Evolutionary conservation across 495 filamentous ascomycete species (phyloP).

Genomic region (Pseudomonodictys pantanalensis): DNA sequence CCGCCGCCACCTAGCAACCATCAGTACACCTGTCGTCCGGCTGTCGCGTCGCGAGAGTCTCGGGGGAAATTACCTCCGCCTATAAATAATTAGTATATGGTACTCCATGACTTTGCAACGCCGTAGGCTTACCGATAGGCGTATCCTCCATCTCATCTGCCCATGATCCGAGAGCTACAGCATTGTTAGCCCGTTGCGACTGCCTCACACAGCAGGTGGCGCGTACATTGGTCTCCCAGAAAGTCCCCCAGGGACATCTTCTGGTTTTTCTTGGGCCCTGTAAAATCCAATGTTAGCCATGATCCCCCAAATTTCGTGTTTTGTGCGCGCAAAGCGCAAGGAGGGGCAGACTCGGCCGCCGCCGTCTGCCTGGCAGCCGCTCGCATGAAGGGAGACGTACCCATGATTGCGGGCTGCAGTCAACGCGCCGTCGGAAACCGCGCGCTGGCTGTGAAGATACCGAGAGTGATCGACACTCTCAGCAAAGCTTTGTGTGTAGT

Average conservation of each 20-base stretch:
- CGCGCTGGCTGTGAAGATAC: constrained; percentile 31
- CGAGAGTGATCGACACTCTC: constrained; percentile 22
- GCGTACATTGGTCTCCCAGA: constrained; percentile 78
- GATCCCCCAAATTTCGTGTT: background rate
- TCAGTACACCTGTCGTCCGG: background rate
- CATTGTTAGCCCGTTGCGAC: constrained; percentile 40
- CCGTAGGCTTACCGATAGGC: constrained; percentile 62
- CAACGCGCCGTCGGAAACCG: constrained; percentile 34
- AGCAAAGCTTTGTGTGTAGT: constrained; percentile 1
- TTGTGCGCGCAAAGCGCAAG: background rate
- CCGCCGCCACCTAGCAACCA: constrained; percentile 6
- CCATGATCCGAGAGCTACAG: constrained; percentile 84
- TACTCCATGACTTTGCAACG: constrained; percentile 13
- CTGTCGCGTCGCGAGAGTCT: constrained; percentile 3
- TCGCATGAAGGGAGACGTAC: constrained; percentile 36
- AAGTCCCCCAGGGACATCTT: constrained; percentile 95
- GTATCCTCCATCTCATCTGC: constrained; percentile 96
- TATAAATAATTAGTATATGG: constrained; percentile 28
- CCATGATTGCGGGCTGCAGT: constrained; percentile 43
- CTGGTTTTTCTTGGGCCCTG: constrained; percentile 83
- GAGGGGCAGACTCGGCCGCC: background rate
- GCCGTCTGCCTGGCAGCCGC: constrained; percentile 16
- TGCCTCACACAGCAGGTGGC: constrained; percentile 2
- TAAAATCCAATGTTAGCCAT: constrained; percentile 29
- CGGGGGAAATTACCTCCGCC: constrained; percentile 32